A percentile compares a stretch with the other conserved stretches of the same genome.
phyloP scores from a whole-genome alignment of 2,329 filamentous ascomycete species.

The Fusarium drepaniforme region DNA sequence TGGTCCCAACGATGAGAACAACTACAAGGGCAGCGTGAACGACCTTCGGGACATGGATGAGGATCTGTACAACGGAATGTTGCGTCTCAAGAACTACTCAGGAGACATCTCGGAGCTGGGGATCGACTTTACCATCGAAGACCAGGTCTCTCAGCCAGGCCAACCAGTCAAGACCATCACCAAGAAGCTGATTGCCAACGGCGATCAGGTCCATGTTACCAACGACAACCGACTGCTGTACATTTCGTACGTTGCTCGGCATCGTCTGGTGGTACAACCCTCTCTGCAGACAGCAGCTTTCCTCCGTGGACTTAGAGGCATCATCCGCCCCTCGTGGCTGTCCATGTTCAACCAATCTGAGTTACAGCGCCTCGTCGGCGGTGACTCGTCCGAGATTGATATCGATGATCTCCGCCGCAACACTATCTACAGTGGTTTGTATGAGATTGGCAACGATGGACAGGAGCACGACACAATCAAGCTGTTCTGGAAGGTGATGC shows the following conservation, averaged over 20 bases:
- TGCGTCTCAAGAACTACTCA: slow-evolving; percentile 85
- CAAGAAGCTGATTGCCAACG: slow-evolving; percentile 80
- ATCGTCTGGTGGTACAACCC: slow-evolving; percentile 86
- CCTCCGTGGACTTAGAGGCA: slow-evolving; percentile 84
- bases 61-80: slow-evolving; percentile 87
- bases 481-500: slow-evolving; percentile 94
- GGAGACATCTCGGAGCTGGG: slow-evolving; percentile 79
- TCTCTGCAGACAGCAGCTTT: slow-evolving; percentile 88
- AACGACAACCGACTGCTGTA: slow-evolving; percentile 96
- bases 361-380: slow-evolving; percentile 91
- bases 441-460: slow-evolving; percentile 89
- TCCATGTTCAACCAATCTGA: slow-evolving; percentile 99
- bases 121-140: slow-evolving; percentile 90
- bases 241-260: slow-evolving; percentile 89
- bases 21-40: slow-evolving; percentile 93
- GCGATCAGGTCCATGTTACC: slow-evolving; percentile 82
- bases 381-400: slow-evolving; percentile 87
- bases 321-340: slow-evolving; percentile 93
- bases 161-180: slow-evolving; percentile 72
- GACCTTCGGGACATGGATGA: slow-evolving; percentile 94
- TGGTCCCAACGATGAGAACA: slow-evolving; percentile 71
- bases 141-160: slow-evolving; percentile 66
- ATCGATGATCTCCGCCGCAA: slow-evolving; percentile 86
- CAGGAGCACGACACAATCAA: slow-evolving; percentile 87
- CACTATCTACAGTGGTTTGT: slow-evolving; percentile 89